Evolutionary conservation across 805 yeast genomes (phyloP).

Genomic region (Novakomyces olei): DNA sequence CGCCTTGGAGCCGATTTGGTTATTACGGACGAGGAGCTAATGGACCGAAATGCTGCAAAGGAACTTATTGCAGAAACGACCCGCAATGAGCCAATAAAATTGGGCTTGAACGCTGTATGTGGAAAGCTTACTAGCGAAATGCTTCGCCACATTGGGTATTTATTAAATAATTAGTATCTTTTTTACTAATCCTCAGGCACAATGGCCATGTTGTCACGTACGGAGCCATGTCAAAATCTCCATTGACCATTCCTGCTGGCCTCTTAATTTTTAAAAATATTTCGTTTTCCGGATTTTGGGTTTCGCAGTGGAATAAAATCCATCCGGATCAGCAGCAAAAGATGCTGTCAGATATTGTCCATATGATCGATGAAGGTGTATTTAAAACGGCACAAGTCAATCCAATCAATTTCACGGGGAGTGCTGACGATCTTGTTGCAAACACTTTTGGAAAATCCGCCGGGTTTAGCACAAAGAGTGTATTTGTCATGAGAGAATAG

Average conservation of each 20-base stretch:
- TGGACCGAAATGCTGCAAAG: constrained; percentile 39
- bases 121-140: constrained; percentile 66
- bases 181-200: constrained; percentile 47
- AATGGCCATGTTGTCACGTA: constrained; percentile 71
- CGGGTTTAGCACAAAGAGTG: too few relatives aligned
- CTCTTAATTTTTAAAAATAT: constrained; percentile 75
- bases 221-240: constrained; percentile 95
- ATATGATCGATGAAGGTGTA: constrained; percentile 36
- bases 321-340: constrained; percentile 38
- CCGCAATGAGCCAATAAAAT: constrained; percentile 28
- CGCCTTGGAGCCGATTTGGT: constrained; percentile 69
- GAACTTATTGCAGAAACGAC: constrained; percentile 27
- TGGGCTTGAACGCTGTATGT: constrained; percentile 85
- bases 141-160: constrained; percentile 27
- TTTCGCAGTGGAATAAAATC: constrained; percentile 39
- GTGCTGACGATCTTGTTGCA: too few relatives aligned
- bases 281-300: constrained; percentile 81
- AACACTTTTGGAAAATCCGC: too few relatives aligned
- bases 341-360: constrained; percentile 32
- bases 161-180: too few relatives aligned
- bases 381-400: constrained; percentile 28
- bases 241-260: constrained; percentile 77
- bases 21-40: constrained; percentile 69
- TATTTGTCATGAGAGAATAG: too few relatives aligned
- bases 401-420: too few relatives aligned